Evolutionary conservation across 1,284 basidiomycete species (phyloP).

Genomic region (Heterobasidion annosum): DNA sequence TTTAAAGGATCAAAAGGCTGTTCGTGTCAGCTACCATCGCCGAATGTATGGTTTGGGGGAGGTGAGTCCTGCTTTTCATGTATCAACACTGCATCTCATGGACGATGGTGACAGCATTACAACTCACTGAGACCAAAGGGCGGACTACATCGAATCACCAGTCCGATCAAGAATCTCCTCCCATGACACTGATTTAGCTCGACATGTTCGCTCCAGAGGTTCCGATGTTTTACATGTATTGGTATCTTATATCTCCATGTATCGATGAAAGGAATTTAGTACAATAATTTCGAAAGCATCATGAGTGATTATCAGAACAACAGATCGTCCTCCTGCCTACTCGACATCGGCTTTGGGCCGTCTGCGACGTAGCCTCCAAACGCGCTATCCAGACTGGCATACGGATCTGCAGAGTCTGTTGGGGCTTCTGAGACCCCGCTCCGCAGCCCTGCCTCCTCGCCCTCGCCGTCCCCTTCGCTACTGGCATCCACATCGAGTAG

Average conservation of each 20-base stretch:
- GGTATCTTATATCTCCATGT: neutral
- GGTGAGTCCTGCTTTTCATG: conserved; percentile 36
- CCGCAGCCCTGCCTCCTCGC: conserved; percentile 12
- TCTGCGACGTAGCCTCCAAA: conserved; percentile 63
- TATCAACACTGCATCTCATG: conserved; percentile 1
- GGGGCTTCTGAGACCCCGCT: conserved; percentile 8
- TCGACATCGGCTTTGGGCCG: conserved; percentile 39
- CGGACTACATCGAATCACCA: conserved; percentile 28
- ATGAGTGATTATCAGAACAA: conserved; percentile 3
- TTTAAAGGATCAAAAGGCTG: conserved; percentile 33
- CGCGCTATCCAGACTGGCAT: conserved; percentile 64
- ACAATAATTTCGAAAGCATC: neutral
- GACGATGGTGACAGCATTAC: conserved; percentile 56
- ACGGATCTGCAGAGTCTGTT: conserved; percentile 42
- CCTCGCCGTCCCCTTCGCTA: conserved; percentile 19
- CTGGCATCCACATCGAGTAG: conserved; percentile 16
- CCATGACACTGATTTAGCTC: conserved; percentile 12
- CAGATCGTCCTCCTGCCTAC: neutral
- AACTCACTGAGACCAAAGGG: conserved; percentile 69
- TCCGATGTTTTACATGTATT: neutral
- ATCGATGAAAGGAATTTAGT: neutral
- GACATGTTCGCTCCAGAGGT: neutral
- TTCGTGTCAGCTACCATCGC: conserved; percentile 84
- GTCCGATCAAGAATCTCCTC: conserved; percentile 29
- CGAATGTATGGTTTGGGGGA: conserved; percentile 91